Percentiles rank a stretch among this genome's conserved stretches.
These are phyloP conservation scores for Cucurbita argyrosperma DNA, from an alignment of 306 rosid genomes.

Conservation along the genomic window DNA sequence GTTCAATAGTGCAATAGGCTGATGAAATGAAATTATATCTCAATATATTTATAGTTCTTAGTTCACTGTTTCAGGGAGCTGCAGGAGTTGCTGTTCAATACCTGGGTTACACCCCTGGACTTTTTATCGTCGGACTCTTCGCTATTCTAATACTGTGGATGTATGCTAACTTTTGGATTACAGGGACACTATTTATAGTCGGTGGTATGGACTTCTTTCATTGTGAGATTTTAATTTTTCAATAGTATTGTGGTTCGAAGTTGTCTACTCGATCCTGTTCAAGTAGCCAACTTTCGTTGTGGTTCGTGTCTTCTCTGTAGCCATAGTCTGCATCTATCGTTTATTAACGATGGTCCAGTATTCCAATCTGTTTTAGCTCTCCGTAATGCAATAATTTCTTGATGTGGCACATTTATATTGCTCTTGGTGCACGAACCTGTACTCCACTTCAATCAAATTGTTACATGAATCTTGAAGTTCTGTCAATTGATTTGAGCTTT, in stretches of 20 bases:
- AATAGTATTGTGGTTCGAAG: background rate
- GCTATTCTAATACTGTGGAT: constrained; percentile 90
- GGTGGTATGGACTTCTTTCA: constrained; percentile 51
- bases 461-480: background rate
- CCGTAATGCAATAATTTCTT: background rate
- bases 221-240: constrained; percentile 1
- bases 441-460: background rate
- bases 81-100: constrained; percentile 80
- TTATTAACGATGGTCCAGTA: background rate
- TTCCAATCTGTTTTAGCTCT: background rate
- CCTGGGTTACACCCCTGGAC: constrained; percentile 91
- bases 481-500: background rate
- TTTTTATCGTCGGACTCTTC: constrained; percentile 82
- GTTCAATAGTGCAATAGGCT: background rate
- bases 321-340: background rate
- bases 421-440: background rate
- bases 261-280: background rate
- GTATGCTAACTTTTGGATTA: constrained; percentile 96
- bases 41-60: constrained; percentile 22
- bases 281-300: background rate
- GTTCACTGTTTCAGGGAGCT: constrained; percentile 49
- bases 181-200: constrained; percentile 73
- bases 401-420: background rate
- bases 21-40: background rate
- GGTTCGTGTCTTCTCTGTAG: background rate